Evolutionary conservation across 2,329 filamentous ascomycete genomes (phyloP).

Genomic region (Thelonectria discophora): DNA sequence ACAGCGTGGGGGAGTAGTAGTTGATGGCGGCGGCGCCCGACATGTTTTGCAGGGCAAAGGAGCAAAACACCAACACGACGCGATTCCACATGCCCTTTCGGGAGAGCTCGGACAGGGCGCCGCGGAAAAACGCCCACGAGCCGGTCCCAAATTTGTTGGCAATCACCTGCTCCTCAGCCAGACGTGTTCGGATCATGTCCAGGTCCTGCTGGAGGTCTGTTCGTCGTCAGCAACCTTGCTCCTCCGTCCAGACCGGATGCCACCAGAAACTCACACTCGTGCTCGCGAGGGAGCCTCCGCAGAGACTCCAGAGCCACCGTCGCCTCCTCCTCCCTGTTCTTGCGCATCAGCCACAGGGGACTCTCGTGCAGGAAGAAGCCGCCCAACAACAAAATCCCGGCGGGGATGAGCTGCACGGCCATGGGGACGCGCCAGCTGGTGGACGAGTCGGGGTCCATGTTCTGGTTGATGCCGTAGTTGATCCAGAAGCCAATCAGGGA

Average conservation of each 20-base stretch:
- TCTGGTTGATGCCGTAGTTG: conserved; percentile 55
- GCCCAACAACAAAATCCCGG: conserved; percentile 53
- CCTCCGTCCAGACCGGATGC: too few relatives aligned
- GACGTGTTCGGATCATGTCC: conserved; percentile 52
- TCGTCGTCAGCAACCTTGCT: conserved; percentile 9
- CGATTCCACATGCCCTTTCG: conserved; percentile 54
- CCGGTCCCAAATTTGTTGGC: conserved; percentile 46
- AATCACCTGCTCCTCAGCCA: conserved; percentile 47
- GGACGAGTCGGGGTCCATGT: conserved; percentile 45
- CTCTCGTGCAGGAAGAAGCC: conserved; percentile 56
- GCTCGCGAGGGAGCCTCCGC: conserved; percentile 54
- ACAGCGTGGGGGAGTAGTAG: conserved; percentile 55
- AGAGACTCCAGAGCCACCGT: conserved; percentile 48
- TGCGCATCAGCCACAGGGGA: conserved; percentile 51
- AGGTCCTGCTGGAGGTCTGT: conserved; percentile 58
- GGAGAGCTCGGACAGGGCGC: conserved; percentile 47
- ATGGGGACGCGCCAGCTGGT: conserved; percentile 60
- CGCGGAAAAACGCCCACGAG: conserved; percentile 46
- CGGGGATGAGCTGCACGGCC: conserved; percentile 56
- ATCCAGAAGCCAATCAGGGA: conserved; percentile 62
- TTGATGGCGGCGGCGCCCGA: conserved; percentile 54
- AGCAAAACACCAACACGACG: conserved; percentile 48
- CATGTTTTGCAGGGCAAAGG: conserved; percentile 53
- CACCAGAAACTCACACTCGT: conserved; percentile 42
- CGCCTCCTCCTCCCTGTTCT: conserved; percentile 46